These are phyloP conservation scores for Takashimella koratensis DNA, from an alignment of 1,284 basidiomycete genomes.

Conservation along the genomic window DNA sequence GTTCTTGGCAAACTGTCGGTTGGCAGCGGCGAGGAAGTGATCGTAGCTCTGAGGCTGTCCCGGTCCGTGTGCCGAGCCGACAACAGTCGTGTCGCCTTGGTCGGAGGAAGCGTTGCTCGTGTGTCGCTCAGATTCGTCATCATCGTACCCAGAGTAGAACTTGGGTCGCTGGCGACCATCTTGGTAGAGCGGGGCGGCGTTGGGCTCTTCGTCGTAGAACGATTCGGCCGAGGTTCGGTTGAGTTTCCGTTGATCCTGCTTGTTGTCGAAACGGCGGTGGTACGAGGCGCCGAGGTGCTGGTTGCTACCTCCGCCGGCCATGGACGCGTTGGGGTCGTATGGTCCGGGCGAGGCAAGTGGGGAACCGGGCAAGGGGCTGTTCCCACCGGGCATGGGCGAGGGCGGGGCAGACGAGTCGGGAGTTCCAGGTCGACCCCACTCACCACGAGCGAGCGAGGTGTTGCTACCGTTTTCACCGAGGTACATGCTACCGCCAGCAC, in stretches of 20 bases:
- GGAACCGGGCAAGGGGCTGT: slow-evolving; percentile 6
- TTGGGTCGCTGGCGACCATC: slow-evolving; percentile 46
- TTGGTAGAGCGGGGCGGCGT: slow-evolving; percentile 35
- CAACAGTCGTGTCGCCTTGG: slow-evolving; percentile 37
- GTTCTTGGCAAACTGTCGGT: slow-evolving; percentile 72
- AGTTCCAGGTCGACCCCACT: slow-evolving; percentile 48
- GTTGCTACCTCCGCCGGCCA: slow-evolving; percentile 21
- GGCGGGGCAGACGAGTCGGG: slow-evolving; percentile 39
- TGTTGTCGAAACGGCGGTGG: slow-evolving; percentile 43
- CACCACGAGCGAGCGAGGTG: slow-evolving; percentile 46
- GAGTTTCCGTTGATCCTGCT: slow-evolving; percentile 22
- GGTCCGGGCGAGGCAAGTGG: slow-evolving; percentile 16
- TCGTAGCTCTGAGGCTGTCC: slow-evolving; percentile 56
- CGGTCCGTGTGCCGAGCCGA: slow-evolving; percentile 32
- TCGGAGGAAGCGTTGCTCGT: slow-evolving; percentile 48
- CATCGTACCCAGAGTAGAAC: slow-evolving; percentile 55
- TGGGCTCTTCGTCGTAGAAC: slow-evolving; percentile 49
- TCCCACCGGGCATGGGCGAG: slow-evolving; percentile 31
- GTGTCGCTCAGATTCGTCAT: slow-evolving; percentile 52
- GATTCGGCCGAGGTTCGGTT: slow-evolving; percentile 45
- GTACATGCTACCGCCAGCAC: slow-evolving; percentile 23
- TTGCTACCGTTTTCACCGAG: slow-evolving; percentile 31
- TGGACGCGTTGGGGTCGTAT: slow-evolving; percentile 10
- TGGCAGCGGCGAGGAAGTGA: slow-evolving; percentile 78
- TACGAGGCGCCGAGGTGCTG: slow-evolving; percentile 17